These are phyloP conservation scores for Cercospora beticola DNA, from an alignment of 2,329 filamentous ascomycete species.

Conservation along the genomic window DNA sequence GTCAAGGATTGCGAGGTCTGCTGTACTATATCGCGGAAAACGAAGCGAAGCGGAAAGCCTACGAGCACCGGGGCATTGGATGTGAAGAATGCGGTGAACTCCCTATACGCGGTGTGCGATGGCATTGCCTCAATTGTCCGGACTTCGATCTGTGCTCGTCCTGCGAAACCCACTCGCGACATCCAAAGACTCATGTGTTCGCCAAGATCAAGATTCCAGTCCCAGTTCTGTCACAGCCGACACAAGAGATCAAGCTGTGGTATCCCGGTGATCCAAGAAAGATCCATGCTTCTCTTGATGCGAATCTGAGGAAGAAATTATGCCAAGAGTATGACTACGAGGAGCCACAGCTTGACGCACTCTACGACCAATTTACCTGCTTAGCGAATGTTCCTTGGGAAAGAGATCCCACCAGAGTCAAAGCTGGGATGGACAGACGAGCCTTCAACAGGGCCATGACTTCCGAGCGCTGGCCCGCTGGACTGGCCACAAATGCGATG, in stretches of 20 bases:
- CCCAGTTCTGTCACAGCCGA: constrained; percentile 73
- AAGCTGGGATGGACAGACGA: constrained; percentile 83
- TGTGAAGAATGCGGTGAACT: constrained; percentile 87
- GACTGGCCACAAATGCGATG: constrained; percentile 80
- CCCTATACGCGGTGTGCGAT: constrained; percentile 88
- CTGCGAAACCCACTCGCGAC: constrained; percentile 67
- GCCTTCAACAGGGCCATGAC: constrained; percentile 91
- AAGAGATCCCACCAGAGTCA: constrained; percentile 73
- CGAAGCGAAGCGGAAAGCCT: constrained; percentile 81
- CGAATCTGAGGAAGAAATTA: constrained; percentile 64
- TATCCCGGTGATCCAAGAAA: constrained; percentile 83
- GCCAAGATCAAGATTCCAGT: constrained; percentile 93
- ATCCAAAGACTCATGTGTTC: constrained; percentile 90
- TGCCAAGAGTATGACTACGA: constrained; percentile 57
- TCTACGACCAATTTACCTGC: constrained; percentile 96
- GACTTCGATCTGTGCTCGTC: constrained; percentile 95
- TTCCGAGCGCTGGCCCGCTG: constrained; percentile 58
- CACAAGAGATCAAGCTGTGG: constrained; percentile 78
- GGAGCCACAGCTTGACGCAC: constrained; percentile 81
- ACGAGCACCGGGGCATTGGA: constrained; percentile 86
- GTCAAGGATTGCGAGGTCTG: constrained; percentile 48
- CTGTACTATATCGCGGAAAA: constrained; percentile 93
- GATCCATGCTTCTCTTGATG: constrained; percentile 66
- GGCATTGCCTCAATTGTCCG: constrained; percentile 91
- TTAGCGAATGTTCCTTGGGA: constrained; percentile 84